Conservation (phyloP, 305 asterid species). For the Fraxinus velutina region DNA sequence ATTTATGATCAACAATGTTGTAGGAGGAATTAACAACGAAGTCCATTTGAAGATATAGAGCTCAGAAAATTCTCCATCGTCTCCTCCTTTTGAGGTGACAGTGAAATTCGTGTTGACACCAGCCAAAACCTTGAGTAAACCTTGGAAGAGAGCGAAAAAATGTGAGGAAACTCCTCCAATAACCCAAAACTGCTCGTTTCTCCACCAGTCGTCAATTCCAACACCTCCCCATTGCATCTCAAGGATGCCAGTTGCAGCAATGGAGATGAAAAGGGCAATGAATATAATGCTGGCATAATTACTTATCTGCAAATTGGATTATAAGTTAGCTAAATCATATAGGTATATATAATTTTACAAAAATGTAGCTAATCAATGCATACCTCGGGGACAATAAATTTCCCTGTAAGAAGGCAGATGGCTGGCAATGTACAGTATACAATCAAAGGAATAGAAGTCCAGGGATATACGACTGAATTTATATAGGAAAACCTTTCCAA, state of each 20-base stretch:
- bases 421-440: slow-evolving; percentile 82
- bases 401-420: slow-evolving; percentile 78
- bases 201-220: slow-evolving; percentile 84
- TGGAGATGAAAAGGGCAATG: slow-evolving; percentile 69
- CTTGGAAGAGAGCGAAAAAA: slow-evolving; percentile 88
- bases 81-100: slow-evolving; percentile 85
- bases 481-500: slow-evolving; percentile 73
- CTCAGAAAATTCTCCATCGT: slow-evolving; percentile 72
- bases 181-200: slow-evolving; percentile 97
- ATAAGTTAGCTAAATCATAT: slow-evolving; percentile 7
- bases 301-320: slow-evolving; percentile 52
- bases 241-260: slow-evolving; percentile 74
- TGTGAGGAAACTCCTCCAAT: slow-evolving; percentile 84
- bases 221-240: slow-evolving; percentile 98
- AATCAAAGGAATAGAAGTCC: slow-evolving; percentile 76
- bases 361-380: too few species aligned
- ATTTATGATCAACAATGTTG: slow-evolving; percentile 62
- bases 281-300: slow-evolving; percentile 71
- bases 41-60: slow-evolving; percentile 87
- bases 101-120: slow-evolving; percentile 87
- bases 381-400: slow-evolving; percentile 76
- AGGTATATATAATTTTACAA: not conserved
- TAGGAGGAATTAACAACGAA: slow-evolving; percentile 64
- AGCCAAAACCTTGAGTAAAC: slow-evolving; percentile 77
- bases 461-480: slow-evolving; percentile 78